Evolutionary conservation across 768 basidiomycete species (phyloP), one percentile per base, ranked within the genome.

Genomic region (Leccinellum luteum): DNA sequence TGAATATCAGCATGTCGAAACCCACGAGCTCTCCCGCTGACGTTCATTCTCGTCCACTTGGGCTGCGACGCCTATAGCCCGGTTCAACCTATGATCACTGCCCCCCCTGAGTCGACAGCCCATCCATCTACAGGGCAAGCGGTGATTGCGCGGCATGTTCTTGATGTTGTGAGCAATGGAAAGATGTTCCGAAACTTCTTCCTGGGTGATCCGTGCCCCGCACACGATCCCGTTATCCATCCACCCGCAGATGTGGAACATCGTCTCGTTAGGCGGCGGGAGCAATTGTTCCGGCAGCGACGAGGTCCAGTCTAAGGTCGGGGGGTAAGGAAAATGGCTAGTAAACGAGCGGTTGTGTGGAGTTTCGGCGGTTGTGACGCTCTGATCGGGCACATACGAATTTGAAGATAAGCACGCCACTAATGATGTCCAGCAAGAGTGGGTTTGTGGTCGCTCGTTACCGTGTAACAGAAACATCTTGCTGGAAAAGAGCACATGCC

Each of bases 191-290:
- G 66, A 8, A 13, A 61, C 8, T 0, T 0, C 10, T 28, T 8
- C 0, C 5, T 2, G 4, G 0, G 60, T 48, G 27, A 70, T 61
- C 0, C 0, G 17, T 1, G 0, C 31, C 0, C 23, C 19, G 25
- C 66, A 68, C 8, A 45, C 14, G 0, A 23, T 19, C 3, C 56
- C 61, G 17, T 63, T 48, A 1, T 0, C 3, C 0, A 31, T 1
- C 66, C 66, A 70, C 3, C 25, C 1, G 19, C 68, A 69, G 1
- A 1, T 10, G 19, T 51, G 51, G 6, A 6, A 25, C 19, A 32
- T 38, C 10, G 2, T 15, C 5, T 51, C 23, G 9, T 14, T 14
- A 4, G 28, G 30, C 1, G 28, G 30, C 1, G 25, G 19, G 15
- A 8, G 4, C 0, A 31, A 1, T 17, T 48, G 30, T 1, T 49